These are phyloP conservation scores for Daldinia loculata DNA, from an alignment of 495 filamentous ascomycete species.

Conservation along the genomic window DNA sequence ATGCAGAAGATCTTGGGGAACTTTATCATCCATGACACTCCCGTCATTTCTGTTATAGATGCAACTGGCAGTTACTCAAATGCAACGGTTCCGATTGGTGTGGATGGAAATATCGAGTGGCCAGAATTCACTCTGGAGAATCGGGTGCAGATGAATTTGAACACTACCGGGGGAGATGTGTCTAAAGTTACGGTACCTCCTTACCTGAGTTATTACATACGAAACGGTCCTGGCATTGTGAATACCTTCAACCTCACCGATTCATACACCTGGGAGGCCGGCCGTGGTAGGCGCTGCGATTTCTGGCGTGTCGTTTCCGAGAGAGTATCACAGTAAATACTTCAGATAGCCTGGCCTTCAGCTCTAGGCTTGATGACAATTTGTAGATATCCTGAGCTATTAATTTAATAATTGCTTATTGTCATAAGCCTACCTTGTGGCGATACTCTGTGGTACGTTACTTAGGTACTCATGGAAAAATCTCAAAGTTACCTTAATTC, in stretches of 20 bases:
- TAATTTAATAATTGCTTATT: no score
- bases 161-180: conserved; percentile 61
- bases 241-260: conserved; percentile 60
- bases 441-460: neutral
- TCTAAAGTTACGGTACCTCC: conserved; percentile 35
- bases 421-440: neutral
- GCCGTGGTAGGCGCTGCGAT: conserved; percentile 62
- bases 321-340: conserved; percentile 32
- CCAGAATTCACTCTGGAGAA: conserved; percentile 47
- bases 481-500: neutral
- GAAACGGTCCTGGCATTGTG: conserved; percentile 51
- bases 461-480: no score
- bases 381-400: neutral
- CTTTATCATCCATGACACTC: conserved; percentile 61
- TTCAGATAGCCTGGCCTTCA: neutral
- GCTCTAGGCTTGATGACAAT: neutral
- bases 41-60: conserved; percentile 55
- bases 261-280: conserved; percentile 65
- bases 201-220: conserved; percentile 48
- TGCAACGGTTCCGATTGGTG: conserved; percentile 38
- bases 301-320: conserved; percentile 55
- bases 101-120: conserved; percentile 45
- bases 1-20: conserved; percentile 60
- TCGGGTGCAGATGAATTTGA: conserved; percentile 60
- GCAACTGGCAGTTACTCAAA: conserved; percentile 52